A percentile compares a stretch with the other conserved stretches of the same genome.
Conservation (phyloP, 192 early-diverging fungal species). For the Coemansia sp. region DNA sequence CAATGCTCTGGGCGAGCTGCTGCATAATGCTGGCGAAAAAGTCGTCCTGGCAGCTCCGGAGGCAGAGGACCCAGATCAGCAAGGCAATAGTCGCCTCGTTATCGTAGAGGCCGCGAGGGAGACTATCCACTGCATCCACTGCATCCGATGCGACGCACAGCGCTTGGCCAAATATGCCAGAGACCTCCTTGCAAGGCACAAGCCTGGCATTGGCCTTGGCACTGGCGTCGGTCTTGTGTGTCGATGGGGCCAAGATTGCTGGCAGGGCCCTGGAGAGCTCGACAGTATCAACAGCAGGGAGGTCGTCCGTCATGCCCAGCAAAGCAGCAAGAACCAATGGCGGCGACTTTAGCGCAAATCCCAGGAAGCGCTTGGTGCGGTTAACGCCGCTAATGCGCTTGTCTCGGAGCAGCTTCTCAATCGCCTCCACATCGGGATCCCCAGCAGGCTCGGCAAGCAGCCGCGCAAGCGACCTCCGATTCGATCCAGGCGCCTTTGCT, state of each 20-base stretch:
- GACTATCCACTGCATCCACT: background rate
- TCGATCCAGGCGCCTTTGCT: background rate
- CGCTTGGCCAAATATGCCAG: background rate
- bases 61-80: constrained; percentile 35
- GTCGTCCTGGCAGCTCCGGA: constrained; percentile 25
- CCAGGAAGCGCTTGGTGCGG: constrained; percentile 23
- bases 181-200: background rate
- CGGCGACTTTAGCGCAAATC: constrained; percentile 16
- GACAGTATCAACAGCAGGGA: constrained; percentile 7
- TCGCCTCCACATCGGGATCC: constrained; percentile 10
- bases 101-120: constrained; percentile 19
- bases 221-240: background rate
- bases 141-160: background rate
- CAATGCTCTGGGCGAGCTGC: constrained; percentile 27
- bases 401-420: constrained; percentile 24
- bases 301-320: constrained; percentile 12
- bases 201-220: background rate
- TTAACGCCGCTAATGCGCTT: constrained; percentile 28
- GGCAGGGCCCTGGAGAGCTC: constrained; percentile 8
- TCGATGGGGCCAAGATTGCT: background rate
- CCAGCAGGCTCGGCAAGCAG: background rate
- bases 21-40: constrained; percentile 34
- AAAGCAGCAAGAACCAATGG: constrained; percentile 6
- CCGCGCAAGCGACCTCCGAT: background rate
- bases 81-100: constrained; percentile 21